Evolutionary conservation across 805 yeast genomes (phyloP).

Genomic region (Saturnispora zaruensis): DNA sequence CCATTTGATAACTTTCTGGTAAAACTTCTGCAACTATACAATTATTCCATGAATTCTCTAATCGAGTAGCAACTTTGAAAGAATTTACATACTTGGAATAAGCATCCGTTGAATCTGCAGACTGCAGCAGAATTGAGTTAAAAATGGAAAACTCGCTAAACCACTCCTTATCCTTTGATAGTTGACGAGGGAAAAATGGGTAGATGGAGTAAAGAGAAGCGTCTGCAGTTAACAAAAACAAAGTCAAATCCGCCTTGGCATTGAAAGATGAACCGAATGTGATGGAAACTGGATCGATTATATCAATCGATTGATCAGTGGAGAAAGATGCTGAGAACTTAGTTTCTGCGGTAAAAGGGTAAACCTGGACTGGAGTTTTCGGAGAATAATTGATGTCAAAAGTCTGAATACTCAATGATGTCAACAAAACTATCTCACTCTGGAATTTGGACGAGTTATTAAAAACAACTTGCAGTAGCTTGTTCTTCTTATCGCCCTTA

Average conservation of each 20-base stretch:
- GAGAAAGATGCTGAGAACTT: conserved; percentile 7
- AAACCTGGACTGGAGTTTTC: conserved; percentile 16
- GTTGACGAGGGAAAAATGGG: conserved; percentile 51
- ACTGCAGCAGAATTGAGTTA: conserved; percentile 17
- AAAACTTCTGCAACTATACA: conserved; percentile 9
- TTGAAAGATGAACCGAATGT: conserved; percentile 34
- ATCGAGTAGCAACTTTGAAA: conserved; percentile 20
- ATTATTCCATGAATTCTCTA: conserved; percentile 10
- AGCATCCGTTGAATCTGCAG: conserved; percentile 16
- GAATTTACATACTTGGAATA: conserved; percentile 15
- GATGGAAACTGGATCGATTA: conserved; percentile 34
- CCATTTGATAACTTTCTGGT: conserved; percentile 17
- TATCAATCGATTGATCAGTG: conserved; percentile 2
- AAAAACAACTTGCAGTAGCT: conserved; percentile 35
- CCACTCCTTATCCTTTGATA: conserved; percentile 31
- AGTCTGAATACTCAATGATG: conserved; percentile 28
- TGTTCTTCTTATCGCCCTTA: conserved; percentile 13
- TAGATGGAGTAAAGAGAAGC: conserved; percentile 53
- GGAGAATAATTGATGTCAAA: conserved; percentile 29
- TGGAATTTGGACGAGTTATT: conserved; percentile 36
- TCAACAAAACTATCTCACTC: conserved; percentile 36
- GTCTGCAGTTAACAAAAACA: conserved; percentile 44
- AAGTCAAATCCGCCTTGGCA: conserved; percentile 31
- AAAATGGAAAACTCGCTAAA: conserved; percentile 23
- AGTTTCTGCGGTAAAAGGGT: conserved; percentile 12